Evolutionary conservation across 768 basidiomycete species (phyloP).

Genomic region (Naganishia vishniacii): DNA sequence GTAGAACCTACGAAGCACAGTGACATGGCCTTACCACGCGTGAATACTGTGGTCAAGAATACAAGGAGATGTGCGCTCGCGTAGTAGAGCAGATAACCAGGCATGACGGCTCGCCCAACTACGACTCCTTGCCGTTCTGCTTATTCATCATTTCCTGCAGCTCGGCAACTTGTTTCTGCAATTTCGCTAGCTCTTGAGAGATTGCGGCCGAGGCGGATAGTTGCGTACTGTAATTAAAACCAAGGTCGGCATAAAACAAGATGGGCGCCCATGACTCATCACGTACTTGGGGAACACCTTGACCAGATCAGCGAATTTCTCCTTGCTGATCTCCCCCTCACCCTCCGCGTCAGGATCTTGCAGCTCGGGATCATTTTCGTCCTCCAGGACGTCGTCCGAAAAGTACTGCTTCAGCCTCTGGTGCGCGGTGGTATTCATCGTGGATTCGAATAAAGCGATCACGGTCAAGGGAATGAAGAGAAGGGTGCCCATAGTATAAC

Average conservation of each 20-base stretch:
- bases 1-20: too few species aligned
- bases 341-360: slow-evolving; percentile 69
- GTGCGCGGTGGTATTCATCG: slow-evolving; percentile 46
- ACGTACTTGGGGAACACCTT: slow-evolving; percentile 46
- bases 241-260: too few species aligned
- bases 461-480: slow-evolving; percentile 72
- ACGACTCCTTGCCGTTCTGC: slow-evolving; percentile 9
- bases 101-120: too few species aligned
- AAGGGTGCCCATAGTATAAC: slow-evolving; percentile 66
- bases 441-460: slow-evolving; percentile 73
- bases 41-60: not conserved
- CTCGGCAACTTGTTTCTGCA: slow-evolving; percentile 37
- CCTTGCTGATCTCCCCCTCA: slow-evolving; percentile 59
- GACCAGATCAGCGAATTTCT: slow-evolving; percentile 36
- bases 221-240: slow-evolving; percentile 37
- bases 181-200: slow-evolving; percentile 34
- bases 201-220: slow-evolving; percentile 41
- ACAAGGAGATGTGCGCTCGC: not conserved
- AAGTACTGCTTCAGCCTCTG: slow-evolving; percentile 33
- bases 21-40: too few species aligned
- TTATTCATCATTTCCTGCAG: slow-evolving; percentile 35
- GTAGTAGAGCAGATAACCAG: too few species aligned
- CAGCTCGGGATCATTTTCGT: slow-evolving; percentile 50
- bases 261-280: too few species aligned
- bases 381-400: slow-evolving; percentile 34